These are phyloP conservation scores for Sporisorium iseilematis-ciliati DNA, from an alignment of 1,284 basidiomycete species.

Conservation along the genomic window DNA sequence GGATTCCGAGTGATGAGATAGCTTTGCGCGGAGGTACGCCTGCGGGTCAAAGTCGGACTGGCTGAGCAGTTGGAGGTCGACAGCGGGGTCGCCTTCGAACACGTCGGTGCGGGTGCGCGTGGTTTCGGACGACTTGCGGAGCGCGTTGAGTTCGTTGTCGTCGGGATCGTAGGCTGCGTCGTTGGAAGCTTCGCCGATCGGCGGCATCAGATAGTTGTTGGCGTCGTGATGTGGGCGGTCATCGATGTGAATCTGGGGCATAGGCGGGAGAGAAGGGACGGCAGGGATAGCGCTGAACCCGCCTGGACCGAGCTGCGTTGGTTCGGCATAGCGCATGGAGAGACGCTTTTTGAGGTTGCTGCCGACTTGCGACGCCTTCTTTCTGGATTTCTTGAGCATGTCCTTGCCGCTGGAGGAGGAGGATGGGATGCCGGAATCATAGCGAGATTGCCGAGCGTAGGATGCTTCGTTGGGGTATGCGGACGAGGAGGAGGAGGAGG, in stretches of 20 bases:
- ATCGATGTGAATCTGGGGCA: constrained; percentile 36
- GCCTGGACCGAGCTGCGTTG: constrained; percentile 57
- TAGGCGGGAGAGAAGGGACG: constrained; percentile 45
- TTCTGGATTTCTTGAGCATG: constrained; percentile 47
- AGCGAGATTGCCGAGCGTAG: constrained; percentile 10
- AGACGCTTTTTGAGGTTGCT: constrained; percentile 67
- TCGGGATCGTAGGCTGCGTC: constrained; percentile 36
- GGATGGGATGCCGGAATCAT: constrained; percentile 1
- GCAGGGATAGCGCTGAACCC: constrained; percentile 48
- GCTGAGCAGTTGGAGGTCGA: constrained; percentile 57
- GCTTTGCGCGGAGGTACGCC: constrained; percentile 56
- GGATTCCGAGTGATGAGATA: constrained; percentile 59
- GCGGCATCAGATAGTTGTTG: constrained; percentile 15
- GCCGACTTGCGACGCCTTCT: constrained; percentile 61
- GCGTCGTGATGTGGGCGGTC: constrained; percentile 23
- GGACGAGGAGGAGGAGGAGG: constrained; percentile 6
- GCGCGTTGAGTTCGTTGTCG: constrained; percentile 31
- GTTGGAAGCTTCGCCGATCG: constrained; percentile 43
- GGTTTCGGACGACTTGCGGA: constrained; percentile 33
- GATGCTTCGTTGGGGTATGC: constrained; percentile 17
- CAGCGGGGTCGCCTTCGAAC: constrained; percentile 48
- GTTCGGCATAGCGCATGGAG: constrained; percentile 68
- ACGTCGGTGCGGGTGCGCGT: constrained; percentile 31
- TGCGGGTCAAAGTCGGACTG: constrained; percentile 65
- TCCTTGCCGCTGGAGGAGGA: constrained; percentile 6